A percentile compares a stretch with the other conserved stretches of the same genome.
Conservation (phyloP, 768 basidiomycete genomes). For the Pleurotus giganteus region DNA sequence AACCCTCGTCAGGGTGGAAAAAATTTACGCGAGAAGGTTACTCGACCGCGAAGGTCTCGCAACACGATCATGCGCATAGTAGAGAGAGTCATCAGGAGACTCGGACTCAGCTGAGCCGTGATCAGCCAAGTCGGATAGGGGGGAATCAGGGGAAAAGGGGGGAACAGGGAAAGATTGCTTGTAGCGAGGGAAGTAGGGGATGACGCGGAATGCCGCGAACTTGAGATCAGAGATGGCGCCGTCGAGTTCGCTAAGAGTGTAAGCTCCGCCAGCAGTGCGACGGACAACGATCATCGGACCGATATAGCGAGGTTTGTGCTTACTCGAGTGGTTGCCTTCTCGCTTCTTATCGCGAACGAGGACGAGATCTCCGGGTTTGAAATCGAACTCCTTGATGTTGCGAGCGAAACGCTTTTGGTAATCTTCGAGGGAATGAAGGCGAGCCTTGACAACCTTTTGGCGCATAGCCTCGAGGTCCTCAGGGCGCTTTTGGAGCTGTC, state of each 20-base stretch:
- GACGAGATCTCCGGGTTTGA: constrained; percentile 27
- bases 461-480: constrained; percentile 19
- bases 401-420: constrained; percentile 20
- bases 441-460: constrained; percentile 13
- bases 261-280: constrained; percentile 28
- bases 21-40: neutral
- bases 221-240: constrained; percentile 23
- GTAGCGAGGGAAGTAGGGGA: constrained; percentile 23
- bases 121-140: too few relatives aligned
- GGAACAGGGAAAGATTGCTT: neutral
- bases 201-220: constrained; percentile 22
- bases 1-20: neutral
- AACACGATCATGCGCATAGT: neutral
- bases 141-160: too few relatives aligned
- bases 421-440: constrained; percentile 19
- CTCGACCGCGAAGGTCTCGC: neutral
- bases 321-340: constrained; percentile 25
- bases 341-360: constrained; percentile 31
- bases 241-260: constrained; percentile 28
- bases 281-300: too few relatives aligned
- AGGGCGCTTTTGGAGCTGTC: constrained; percentile 23
- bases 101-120: neutral
- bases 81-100: neutral
- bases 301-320: constrained; percentile 31
- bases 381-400: constrained; percentile 20